A percentile compares a stretch with the other conserved stretches of the same genome.
phyloP scores from a whole-genome alignment of 169 alveolate species.

The Ichthyophthirius multifiliis region DNA sequence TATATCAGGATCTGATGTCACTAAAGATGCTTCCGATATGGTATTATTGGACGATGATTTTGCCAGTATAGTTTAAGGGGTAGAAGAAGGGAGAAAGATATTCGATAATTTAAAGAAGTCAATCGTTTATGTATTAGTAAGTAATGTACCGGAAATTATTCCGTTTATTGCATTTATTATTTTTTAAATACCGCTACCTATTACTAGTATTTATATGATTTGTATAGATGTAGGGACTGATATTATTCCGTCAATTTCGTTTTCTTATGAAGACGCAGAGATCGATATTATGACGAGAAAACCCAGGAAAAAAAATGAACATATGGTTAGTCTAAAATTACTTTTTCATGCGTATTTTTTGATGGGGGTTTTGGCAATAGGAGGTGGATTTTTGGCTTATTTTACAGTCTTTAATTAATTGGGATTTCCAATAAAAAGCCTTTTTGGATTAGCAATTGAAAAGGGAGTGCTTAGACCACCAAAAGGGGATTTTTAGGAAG shows the following conservation, averaged over 20 bases:
- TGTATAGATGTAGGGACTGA: slow-evolving; percentile 83
- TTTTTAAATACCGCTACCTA: slow-evolving; percentile 73
- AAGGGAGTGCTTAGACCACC: background rate
- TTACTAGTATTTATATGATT: slow-evolving; percentile 67
- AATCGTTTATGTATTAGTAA: slow-evolving; percentile 60
- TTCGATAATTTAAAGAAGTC: slow-evolving; percentile 80
- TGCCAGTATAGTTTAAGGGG: slow-evolving; percentile 67
- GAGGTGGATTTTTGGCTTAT: slow-evolving; percentile 67
- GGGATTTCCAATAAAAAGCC: background rate
- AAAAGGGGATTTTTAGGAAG: background rate
- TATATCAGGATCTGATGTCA: slow-evolving; percentile 80
- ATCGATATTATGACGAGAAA: slow-evolving; percentile 71
- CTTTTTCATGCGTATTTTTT: slow-evolving; percentile 66
- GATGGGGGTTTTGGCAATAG: slow-evolving; percentile 64
- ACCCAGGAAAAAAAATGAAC: slow-evolving; percentile 64
- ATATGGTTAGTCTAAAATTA: slow-evolving; percentile 64
- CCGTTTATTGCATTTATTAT: slow-evolving; percentile 70
- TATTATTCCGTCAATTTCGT: slow-evolving; percentile 74
- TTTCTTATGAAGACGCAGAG: slow-evolving; percentile 81
- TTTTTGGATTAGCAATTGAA: background rate
- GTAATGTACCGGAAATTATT: slow-evolving; percentile 74
- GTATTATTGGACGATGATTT: slow-evolving; percentile 79
- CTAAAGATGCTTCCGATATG: slow-evolving; percentile 89
- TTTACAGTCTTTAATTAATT: slow-evolving; percentile 65
- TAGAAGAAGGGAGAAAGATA: slow-evolving; percentile 76